A percentile compares a stretch with the other conserved stretches of the same genome.
phyloP scores from a whole-genome alignment of 352 stramenopile species.

The Globisporangium cederbergense region DNA sequence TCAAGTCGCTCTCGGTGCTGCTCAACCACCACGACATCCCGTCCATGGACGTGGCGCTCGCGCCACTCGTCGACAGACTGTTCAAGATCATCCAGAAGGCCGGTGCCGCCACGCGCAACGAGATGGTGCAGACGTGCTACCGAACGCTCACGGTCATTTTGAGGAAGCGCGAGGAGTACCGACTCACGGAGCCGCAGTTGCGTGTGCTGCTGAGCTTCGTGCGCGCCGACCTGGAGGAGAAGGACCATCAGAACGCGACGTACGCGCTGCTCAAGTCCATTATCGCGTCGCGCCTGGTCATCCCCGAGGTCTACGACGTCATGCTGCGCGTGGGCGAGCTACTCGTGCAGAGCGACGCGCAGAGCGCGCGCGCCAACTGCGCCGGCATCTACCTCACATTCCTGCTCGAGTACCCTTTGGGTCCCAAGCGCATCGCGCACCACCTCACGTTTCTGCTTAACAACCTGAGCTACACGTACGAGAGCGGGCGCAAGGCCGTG shows the following conservation, averaged over 20 bases:
- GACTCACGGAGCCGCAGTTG: conserved; percentile 68
- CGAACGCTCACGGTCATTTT: conserved; percentile 91
- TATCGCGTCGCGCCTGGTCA: conserved; percentile 86
- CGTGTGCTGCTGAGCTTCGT: conserved; percentile 91
- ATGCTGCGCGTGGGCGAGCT: conserved; percentile 94
- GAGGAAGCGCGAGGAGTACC: conserved; percentile 50
- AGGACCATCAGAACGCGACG: conserved; percentile 94
- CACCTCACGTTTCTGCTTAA: conserved; percentile 94
- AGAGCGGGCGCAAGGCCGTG: conserved; percentile 90
- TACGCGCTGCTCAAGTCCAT: conserved; percentile 93
- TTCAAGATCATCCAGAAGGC: conserved; percentile 91
- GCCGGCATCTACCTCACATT: conserved; percentile 86
- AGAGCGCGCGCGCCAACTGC: conserved; percentile 80
- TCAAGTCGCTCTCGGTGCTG: conserved; percentile 91
- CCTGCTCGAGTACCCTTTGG: conserved; percentile 95
- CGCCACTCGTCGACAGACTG: conserved; percentile 85
- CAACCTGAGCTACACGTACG: conserved; percentile 95
- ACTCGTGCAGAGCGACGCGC: conserved; percentile 90
- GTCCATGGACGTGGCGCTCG: conserved; percentile 80
- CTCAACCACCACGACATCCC: conserved; percentile 86
- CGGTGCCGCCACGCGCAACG: conserved; percentile 89
- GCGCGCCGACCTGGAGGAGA: conserved; percentile 89
- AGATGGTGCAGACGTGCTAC: conserved; percentile 96
- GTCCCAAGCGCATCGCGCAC: conserved; percentile 89
- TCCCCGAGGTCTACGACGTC: conserved; percentile 95